Evolutionary conservation across 2,329 filamentous ascomycete genomes (phyloP).

Genomic region (Ceratocystis colombiana): DNA sequence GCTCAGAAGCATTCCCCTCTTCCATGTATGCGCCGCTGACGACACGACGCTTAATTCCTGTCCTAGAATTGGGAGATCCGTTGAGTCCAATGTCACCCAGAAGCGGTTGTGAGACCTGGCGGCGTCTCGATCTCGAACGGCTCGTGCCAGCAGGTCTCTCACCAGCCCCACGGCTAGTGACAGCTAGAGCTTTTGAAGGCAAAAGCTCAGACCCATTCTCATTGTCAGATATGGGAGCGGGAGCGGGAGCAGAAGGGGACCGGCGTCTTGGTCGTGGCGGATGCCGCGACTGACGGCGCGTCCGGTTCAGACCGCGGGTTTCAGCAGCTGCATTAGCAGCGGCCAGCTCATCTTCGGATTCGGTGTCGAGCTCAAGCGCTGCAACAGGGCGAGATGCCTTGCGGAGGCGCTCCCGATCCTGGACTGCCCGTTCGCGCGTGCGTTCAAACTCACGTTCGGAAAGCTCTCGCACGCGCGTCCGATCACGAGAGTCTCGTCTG

Average conservation of each 20-base stretch:
- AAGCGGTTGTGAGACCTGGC: constrained; percentile 20
- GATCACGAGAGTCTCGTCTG: not conserved
- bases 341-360: constrained; percentile 17
- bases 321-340: constrained; percentile 12
- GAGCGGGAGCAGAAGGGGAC: not conserved
- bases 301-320: not conserved
- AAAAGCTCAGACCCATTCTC: not conserved
- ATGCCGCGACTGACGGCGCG: constrained; percentile 7
- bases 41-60: constrained; percentile 46
- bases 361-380: constrained; percentile 24
- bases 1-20: constrained; percentile 45
- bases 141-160: not conserved
- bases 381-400: constrained; percentile 16
- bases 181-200: not conserved
- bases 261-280: not conserved
- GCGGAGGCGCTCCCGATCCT: constrained; percentile 25
- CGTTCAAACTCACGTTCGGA: constrained; percentile 27
- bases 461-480: constrained; percentile 6
- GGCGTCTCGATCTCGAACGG: constrained; percentile 13
- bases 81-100: constrained; percentile 13
- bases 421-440: constrained; percentile 27
- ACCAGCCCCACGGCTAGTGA: not conserved
- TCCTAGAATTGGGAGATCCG: not conserved
- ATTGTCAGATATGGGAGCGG: not conserved
- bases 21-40: constrained; percentile 61